Base-by-base conservation (phyloP, 352 stramenopile genomes). In the Globisporangium megalacanthum region DNA sequence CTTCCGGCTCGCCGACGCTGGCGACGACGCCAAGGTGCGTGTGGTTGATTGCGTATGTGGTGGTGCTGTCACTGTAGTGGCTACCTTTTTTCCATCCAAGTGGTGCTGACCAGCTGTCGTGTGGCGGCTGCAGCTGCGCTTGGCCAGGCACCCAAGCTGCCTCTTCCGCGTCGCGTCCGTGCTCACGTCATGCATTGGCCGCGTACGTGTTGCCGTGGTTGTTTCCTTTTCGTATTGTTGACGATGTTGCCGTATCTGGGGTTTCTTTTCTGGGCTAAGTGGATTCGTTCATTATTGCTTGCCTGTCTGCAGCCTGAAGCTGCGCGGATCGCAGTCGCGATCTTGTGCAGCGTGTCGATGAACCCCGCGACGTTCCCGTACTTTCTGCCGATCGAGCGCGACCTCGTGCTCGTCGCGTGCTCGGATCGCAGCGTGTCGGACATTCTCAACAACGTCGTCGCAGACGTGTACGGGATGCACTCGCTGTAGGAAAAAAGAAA, bases 391-490 rank as follows among this genome's bases (percentile, higher is more conserved):
- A 78, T 93, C 52, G 83, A 93, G 58, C 85, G 80, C 37, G 79
- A 89, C 45, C 68, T 93, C 52, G 70, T 89, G 42, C 65, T 90
- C 6, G 74, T 89, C 3, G 76, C 80, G 9, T 89, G 78, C 51
- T 89, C 80, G 17, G 83, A 93, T 54, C 69, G 75, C 33, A 93
- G 81, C 49, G 79, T 93, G 15, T 76, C 80, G 15, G 80, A 90
- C 46, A 84, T 93, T 55, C 73, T 93, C 46, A 88, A 79, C 55
- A 93, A 90, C 62, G 72, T 93, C 48, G 73, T 90, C 29, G 80
- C 77, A 6, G 81, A 93, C 45, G 83, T 91, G 4, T 91, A 83
- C 58, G 83, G 83, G 39, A 92, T 92, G 79, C 81, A 92, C 56
- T 82, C 83, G n/a, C 56, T 90, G 45, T 89, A 73, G 71, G 14